These are phyloP conservation scores for Diaporthe sp. DNA, from an alignment of 2,329 filamentous ascomycete genomes.

Conservation along the genomic window DNA sequence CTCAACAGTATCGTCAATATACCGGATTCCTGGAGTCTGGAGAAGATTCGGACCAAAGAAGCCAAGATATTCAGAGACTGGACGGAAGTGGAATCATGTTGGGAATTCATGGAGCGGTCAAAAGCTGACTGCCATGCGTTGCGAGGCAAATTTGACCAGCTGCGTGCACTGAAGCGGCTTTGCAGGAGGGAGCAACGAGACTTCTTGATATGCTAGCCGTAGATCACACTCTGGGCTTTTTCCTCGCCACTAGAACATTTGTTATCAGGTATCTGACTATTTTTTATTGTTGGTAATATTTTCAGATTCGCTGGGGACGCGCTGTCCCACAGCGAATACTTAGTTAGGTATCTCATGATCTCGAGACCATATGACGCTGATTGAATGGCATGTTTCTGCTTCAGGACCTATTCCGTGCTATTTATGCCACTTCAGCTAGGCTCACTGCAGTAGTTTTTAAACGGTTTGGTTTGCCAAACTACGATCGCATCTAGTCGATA, in stretches of 20 bases:
- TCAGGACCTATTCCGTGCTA: too few species aligned
- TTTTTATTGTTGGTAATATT: too few species aligned
- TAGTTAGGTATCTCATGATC: too few species aligned
- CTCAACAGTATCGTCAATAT: not conserved
- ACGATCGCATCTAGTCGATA: too few species aligned
- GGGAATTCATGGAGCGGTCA: slow-evolving; percentile 2
- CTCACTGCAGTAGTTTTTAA: too few species aligned
- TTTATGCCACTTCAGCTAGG: too few species aligned
- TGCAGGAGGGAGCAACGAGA: not conserved
- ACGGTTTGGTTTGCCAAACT: too few species aligned
- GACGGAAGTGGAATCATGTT: not conserved
- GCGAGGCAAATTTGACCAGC: not conserved
- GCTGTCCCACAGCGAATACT: too few species aligned
- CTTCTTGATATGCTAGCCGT: slow-evolving; percentile 10
- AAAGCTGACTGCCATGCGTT: not conserved
- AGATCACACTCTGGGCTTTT: not conserved
- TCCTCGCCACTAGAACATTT: too few species aligned
- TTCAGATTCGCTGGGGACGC: accelerated
- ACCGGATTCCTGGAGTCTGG: not conserved
- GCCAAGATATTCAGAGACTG: not conserved
- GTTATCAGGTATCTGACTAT: too few species aligned
- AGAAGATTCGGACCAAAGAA: not conserved
- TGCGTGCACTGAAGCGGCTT: slow-evolving; percentile 6
- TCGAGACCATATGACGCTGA: too few species aligned
- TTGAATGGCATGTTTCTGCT: too few species aligned